These are phyloP conservation scores for Sphaerosporella brunnea DNA, from an alignment of 495 filamentous ascomycete genomes.

Conservation along the genomic window DNA sequence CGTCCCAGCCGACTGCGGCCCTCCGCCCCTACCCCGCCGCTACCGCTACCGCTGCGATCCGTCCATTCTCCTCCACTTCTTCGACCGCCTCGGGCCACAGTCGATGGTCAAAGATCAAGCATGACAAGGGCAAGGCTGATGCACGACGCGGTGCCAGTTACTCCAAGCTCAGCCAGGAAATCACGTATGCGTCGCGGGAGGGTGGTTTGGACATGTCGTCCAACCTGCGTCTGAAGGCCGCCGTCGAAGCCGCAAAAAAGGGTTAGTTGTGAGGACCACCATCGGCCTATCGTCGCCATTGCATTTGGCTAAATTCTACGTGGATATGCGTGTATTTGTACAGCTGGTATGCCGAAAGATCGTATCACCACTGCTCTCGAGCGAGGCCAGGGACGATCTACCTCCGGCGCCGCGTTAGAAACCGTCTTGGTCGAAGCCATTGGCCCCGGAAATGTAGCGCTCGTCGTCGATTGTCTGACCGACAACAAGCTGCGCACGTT, in stretches of 20 bases:
- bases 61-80: conserved; percentile 36
- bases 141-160: conserved; percentile 30
- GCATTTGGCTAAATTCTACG: not conserved
- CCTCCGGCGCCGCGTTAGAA: conserved; percentile 55
- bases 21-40: not conserved
- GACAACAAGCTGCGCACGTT: conserved; percentile 59
- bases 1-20: not conserved
- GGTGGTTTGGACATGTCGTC: conserved; percentile 50
- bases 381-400: conserved; percentile 65
- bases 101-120: conserved; percentile 87
- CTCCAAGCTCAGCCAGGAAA: conserved; percentile 35
- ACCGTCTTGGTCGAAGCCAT: conserved; percentile 64
- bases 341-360: conserved; percentile 61
- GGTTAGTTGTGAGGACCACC: conserved; percentile 28
- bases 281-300: no score
- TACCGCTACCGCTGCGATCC: not conserved
- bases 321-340: no score
- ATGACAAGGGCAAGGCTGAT: conserved; percentile 53
- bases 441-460: conserved; percentile 54
- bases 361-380: conserved; percentile 69
- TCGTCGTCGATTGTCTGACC: conserved; percentile 49
- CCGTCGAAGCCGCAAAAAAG: conserved; percentile 68
- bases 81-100: conserved; percentile 52
- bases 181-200: conserved; percentile 36
- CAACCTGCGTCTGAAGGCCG: conserved; percentile 57